Conservation (phyloP, 345 rosid genomes). For the Linum tenue region DNA sequence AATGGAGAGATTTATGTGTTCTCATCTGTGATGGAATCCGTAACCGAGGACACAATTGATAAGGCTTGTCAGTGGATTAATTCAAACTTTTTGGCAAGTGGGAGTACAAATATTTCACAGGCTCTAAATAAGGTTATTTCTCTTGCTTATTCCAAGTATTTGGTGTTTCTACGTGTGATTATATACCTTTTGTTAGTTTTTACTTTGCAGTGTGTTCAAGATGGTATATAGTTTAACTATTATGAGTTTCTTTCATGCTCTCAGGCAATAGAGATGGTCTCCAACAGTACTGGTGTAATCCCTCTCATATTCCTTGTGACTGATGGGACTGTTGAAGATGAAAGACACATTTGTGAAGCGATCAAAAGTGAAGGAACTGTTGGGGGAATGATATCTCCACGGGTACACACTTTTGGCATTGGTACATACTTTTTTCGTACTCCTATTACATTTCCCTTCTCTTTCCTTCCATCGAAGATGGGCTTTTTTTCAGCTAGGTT, state of each 20-base stretch:
- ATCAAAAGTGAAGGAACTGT: slow-evolving; percentile 48
- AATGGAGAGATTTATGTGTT: slow-evolving; percentile 54
- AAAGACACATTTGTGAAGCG: slow-evolving; percentile 60
- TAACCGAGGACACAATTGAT: slow-evolving; percentile 48
- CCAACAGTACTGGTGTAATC: slow-evolving; percentile 42
- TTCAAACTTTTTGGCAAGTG: slow-evolving; percentile 48
- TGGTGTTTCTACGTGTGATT: not conserved
- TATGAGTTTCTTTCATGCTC: slow-evolving; percentile 18
- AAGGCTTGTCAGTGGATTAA: slow-evolving; percentile 63
- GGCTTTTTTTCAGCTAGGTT: not conserved
- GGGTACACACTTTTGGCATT: slow-evolving; percentile 70
- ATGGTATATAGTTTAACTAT: not conserved
- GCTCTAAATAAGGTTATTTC: slow-evolving; percentile 62
- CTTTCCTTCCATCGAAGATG: not conserved
- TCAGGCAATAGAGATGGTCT: slow-evolving; percentile 86
- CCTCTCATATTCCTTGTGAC: slow-evolving; percentile 80
- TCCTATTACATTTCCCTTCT: not conserved
- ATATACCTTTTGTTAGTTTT: not conserved
- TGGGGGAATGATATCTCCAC: slow-evolving; percentile 47
- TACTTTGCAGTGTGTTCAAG: not conserved
- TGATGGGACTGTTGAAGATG: slow-evolving; percentile 94
- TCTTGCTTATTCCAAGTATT: not conserved
- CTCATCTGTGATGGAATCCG: slow-evolving; percentile 60
- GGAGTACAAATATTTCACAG: slow-evolving; percentile 58
- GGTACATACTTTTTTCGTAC: slow-evolving; percentile 34